Conservation (phyloP, 2,329 filamentous ascomycete species). For the Alternaria arborescens region DNA sequence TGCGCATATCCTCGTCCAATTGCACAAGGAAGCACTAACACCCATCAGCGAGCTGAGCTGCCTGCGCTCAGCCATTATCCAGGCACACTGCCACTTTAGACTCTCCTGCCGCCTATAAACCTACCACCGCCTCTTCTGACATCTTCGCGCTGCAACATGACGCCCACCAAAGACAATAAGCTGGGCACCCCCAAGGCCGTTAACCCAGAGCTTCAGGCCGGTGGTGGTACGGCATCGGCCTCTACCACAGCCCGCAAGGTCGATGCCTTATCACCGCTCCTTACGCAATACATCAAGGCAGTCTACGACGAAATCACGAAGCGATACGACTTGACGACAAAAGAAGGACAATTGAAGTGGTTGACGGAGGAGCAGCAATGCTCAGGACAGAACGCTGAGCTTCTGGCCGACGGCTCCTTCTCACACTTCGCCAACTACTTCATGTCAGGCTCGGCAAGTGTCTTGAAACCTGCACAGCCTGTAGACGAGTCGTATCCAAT, state of each 20-base stretch:
- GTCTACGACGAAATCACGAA: constrained; percentile 42
- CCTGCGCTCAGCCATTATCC: constrained; percentile 7
- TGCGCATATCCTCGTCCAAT: background rate
- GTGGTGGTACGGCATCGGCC: constrained; percentile 46
- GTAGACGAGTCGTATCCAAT: constrained; percentile 73
- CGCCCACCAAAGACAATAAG: constrained; percentile 39
- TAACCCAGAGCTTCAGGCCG: constrained; percentile 49
- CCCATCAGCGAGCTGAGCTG: constrained; percentile 27
- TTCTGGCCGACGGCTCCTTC: constrained; percentile 44
- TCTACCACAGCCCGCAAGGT: constrained; percentile 39
- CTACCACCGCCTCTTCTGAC: background rate
- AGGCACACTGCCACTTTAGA: constrained; percentile 1
- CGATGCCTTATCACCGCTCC: constrained; percentile 39
- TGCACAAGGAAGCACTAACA: constrained; percentile 13
- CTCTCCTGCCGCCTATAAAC: background rate
- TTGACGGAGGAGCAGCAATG: constrained; percentile 44
- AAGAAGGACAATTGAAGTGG: constrained; percentile 44
- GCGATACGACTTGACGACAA: constrained; percentile 41
- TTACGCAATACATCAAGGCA: constrained; percentile 41
- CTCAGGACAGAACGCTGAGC: constrained; percentile 29
- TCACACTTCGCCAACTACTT: constrained; percentile 55
- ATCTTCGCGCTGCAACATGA: constrained; percentile 16
- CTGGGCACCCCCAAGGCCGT: constrained; percentile 43
- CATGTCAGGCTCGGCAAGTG: constrained; percentile 56
- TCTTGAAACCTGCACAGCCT: constrained; percentile 53